Percentiles rank a stretch among this genome's conserved stretches.
These are phyloP conservation scores for Cubamyces lactineus DNA, from an alignment of 768 basidiomycete genomes.

Conservation along the genomic window DNA sequence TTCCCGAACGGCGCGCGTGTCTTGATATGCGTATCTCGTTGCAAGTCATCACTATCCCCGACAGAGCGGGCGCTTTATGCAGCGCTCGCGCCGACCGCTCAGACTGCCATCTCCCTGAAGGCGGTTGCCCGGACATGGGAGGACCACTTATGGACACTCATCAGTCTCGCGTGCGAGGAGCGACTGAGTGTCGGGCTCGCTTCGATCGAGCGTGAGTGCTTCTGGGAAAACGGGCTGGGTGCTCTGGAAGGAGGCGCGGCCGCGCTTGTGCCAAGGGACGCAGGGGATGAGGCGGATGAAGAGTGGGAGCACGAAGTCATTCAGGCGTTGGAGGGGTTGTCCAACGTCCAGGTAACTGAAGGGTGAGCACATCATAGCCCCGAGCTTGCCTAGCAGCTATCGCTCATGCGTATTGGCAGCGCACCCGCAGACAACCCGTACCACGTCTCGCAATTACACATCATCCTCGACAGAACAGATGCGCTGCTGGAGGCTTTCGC, in stretches of 20 bases:
- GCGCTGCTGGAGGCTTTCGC: constrained; percentile 72
- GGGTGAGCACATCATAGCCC: too few relatives aligned
- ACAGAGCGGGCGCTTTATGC: constrained; percentile 89
- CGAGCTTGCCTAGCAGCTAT: background rate
- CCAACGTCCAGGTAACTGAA: constrained; percentile 60
- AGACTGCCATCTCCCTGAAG: constrained; percentile 66
- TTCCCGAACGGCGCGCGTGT: background rate
- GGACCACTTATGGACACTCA: constrained; percentile 92
- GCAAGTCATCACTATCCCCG: constrained; percentile 58
- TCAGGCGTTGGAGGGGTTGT: constrained; percentile 57
- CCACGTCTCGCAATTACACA: constrained; percentile 79
- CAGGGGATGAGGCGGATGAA: constrained; percentile 31
- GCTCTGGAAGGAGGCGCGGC: constrained; percentile 41
- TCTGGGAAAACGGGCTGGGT: constrained; percentile 73
- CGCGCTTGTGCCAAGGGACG: constrained; percentile 18
- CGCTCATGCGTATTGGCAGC: constrained; percentile 35
- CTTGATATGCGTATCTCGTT: background rate
- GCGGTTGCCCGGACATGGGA: constrained; percentile 88
- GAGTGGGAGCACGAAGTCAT: constrained; percentile 71
- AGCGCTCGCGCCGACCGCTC: constrained; percentile 74
- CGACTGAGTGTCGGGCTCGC: constrained; percentile 46
- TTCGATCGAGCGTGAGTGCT: constrained; percentile 60
- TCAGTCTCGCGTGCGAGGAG: constrained; percentile 81
- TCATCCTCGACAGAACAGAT: constrained; percentile 73
- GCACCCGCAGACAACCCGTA: constrained; percentile 73